These are phyloP conservation scores for Podosphaera aphanis DNA, from an alignment of 2,329 filamentous ascomycete species.

Conservation along the genomic window DNA sequence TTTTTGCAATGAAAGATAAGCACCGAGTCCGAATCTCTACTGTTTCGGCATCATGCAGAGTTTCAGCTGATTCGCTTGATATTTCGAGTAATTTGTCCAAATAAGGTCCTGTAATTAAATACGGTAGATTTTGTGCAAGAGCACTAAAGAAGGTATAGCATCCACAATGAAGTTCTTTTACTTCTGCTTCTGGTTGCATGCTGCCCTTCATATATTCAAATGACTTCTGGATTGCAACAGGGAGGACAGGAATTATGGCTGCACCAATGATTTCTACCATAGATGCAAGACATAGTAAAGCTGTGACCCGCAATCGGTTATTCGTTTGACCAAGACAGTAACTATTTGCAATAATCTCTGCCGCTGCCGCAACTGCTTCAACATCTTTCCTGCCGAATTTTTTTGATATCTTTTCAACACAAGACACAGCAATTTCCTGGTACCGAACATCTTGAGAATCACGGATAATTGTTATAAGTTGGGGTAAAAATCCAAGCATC, in stretches of 20 bases:
- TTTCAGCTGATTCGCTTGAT: slow-evolving; percentile 47
- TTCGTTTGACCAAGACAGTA: slow-evolving; percentile 56
- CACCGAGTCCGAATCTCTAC: slow-evolving; percentile 44
- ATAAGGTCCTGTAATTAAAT: slow-evolving; percentile 61
- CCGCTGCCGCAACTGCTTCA: slow-evolving; percentile 50
- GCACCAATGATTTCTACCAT: slow-evolving; percentile 74
- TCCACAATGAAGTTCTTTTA: slow-evolving; percentile 53
- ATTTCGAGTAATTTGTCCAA: slow-evolving; percentile 48
- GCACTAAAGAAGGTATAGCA: slow-evolving; percentile 59
- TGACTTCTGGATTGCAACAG: slow-evolving; percentile 47
- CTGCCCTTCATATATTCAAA: slow-evolving; percentile 48
- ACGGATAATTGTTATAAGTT: slow-evolving; percentile 53
- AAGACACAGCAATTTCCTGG: slow-evolving; percentile 68
- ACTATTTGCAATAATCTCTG: slow-evolving; percentile 50
- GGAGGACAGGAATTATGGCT: slow-evolving; percentile 62
- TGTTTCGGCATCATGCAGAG: slow-evolving; percentile 34
- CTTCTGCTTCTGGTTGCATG: slow-evolving; percentile 26
- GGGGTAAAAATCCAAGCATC: slow-evolving; percentile 56
- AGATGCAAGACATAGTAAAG: slow-evolving; percentile 71
- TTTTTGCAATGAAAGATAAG: slow-evolving; percentile 50
- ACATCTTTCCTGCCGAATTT: slow-evolving; percentile 87
- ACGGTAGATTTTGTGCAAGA: slow-evolving; percentile 63
- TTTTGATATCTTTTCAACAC: slow-evolving; percentile 79
- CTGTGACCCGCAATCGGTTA: slow-evolving; percentile 51
- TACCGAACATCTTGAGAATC: slow-evolving; percentile 49